Evolutionary conservation across 768 basidiomycete genomes (phyloP), one percentile per base, ranked within the genome.

Genomic region (Termitomyces sp.): DNA sequence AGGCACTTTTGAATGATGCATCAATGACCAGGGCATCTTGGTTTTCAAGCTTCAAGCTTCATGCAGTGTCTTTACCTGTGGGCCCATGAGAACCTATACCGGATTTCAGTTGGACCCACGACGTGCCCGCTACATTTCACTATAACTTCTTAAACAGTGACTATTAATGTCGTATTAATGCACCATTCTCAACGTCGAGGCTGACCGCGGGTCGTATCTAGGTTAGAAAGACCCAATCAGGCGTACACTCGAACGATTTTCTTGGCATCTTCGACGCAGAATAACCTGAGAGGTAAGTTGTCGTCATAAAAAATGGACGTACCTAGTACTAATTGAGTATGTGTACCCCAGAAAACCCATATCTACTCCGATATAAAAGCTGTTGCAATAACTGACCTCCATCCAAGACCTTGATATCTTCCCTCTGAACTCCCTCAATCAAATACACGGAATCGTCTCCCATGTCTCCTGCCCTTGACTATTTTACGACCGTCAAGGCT

Each of bases 391-490:
- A 9, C 18, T 20, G 11, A 1, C 11, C 10, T 25, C 3, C 18
- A 15, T n/a, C 15, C 47, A 52, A 35, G 25, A 36, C 20, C 31
- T 32, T 25, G 35, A 23, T 42, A n/a, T 40, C 50, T 15, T 9
- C 25, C 36, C 22, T 36, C 16, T 7, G 6, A 22, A 32, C 13
- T 20, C 20, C 32, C 0, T 31, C 12, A 3, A 18, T 10, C 33
- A 48, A 35, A 36, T 11, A 48, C 16, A 25, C 22, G 15, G 20
- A 23, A n/a, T 15, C n/a, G n/a, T 1, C 46, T 32, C n/a, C 16
- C 38, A 63, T 63, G 63, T 63, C 63, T 51, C 63, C 63, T 31
- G 63, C 60, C 48, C 63, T 58, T 40, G 63, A 63, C 53, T 61
- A 63, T 43, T 63, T 64, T 56, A 55, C 57, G 13, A 56, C 52